Evolutionary conservation across 768 basidiomycete genomes (phyloP), one percentile per base, ranked within the genome.

Genomic region (Boletellus ananiceps): DNA sequence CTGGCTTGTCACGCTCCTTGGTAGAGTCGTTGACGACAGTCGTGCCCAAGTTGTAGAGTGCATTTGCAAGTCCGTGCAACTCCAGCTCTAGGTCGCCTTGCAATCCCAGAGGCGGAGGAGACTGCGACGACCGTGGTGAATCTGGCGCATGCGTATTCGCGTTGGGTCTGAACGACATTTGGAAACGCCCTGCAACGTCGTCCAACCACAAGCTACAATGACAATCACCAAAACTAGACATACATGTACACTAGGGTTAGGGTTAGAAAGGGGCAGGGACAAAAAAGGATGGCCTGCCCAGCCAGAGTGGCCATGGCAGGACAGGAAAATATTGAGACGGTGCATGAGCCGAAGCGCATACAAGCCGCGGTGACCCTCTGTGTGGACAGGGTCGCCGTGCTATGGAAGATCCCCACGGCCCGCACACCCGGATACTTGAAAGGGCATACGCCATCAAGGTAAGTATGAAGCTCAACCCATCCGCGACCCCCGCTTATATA

Each of bases 21-120:
- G 86, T 86, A 3, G 85, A 81, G 64, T 91, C 88, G 40, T 84
- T 86, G 59, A 90, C 83, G 18, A 89, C 87, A 0, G 88, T 89
- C 5, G 87, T 88, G 19, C 87, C 88, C 7, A 91, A 72, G 56
- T 89, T 88, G 61, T 90, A 90, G 21, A 91, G 68, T 2, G 83
- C 82, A 46, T 85, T 85, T 13, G 85, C 86, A 14, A 91, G 81
- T 0, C 84, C 87, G 21, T 88, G 70, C 2, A 91, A 64, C 64
- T 91, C 88, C 16, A 84, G 68, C 61, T 90, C 88, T 15, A 89
- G 64, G 57, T 89, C 86, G 8, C 88, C 88, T 57, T 88, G 85
- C 1, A 69, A 29, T 1, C 88, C 86, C 2, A 73, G 59, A 7
- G 88, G 88, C 0, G 83, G 74, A 27, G 86, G 84, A 15, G 86